These are phyloP conservation scores for Rhizodiscina lignyota DNA, from an alignment of 495 filamentous ascomycete genomes.

Conservation along the genomic window DNA sequence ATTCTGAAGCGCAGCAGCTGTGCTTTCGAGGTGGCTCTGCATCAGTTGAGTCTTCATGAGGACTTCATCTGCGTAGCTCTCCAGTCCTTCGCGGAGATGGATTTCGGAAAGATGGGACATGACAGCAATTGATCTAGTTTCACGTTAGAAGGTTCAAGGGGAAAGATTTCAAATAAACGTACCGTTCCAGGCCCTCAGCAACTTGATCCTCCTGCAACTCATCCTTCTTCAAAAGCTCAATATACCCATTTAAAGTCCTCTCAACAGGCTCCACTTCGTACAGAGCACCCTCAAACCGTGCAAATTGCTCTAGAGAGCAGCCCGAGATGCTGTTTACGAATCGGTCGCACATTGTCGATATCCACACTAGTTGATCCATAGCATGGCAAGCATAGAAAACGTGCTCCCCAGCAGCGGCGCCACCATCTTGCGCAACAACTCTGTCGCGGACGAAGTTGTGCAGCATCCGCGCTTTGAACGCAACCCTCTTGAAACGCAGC, in stretches of 20 bases:
- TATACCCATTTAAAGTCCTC: constrained; percentile 72
- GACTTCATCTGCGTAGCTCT: constrained; percentile 63
- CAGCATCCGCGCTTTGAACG: constrained; percentile 73
- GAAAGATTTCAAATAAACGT: constrained; percentile 1
- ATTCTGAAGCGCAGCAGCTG: constrained; percentile 48
- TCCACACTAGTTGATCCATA: constrained; percentile 72
- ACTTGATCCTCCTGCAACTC: constrained; percentile 77
- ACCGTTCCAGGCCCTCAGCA: constrained; percentile 60
- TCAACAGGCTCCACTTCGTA: constrained; percentile 92
- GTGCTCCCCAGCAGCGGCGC: constrained; percentile 48
- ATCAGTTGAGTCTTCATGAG: constrained; percentile 55
- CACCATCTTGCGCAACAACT: constrained; percentile 35
- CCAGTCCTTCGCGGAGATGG: constrained; percentile 52
- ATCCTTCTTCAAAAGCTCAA: constrained; percentile 66
- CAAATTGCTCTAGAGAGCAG: constrained; percentile 64
- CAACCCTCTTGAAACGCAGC: constrained; percentile 72
- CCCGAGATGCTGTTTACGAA: constrained; percentile 63
- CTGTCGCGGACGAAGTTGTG: constrained; percentile 66
- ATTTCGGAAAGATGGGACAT: constrained; percentile 72
- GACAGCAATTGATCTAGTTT: constrained; percentile 48
- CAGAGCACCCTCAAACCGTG: constrained; percentile 52
- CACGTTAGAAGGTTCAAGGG: constrained; percentile 1
- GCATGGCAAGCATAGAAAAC: constrained; percentile 61
- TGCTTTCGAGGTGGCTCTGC: constrained; percentile 69
- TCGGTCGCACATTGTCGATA: constrained; percentile 63